phyloP scores from a whole-genome alignment of 768 basidiomycete species.

The Neoboletus subvelutipes region DNA sequence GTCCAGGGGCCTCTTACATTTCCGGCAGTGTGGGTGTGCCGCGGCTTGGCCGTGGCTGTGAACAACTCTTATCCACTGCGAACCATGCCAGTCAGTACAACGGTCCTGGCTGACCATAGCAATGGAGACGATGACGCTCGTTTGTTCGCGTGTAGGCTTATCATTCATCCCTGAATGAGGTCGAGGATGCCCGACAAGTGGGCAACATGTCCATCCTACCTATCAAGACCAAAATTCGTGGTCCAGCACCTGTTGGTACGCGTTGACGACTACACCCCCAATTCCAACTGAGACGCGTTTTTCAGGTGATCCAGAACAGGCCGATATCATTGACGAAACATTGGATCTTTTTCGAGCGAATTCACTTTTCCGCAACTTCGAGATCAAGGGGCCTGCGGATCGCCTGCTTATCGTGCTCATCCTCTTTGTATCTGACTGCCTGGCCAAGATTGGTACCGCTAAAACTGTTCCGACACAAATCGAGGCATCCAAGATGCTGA shows the following conservation, averaged over 20 bases:
- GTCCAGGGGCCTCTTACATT: too few relatives aligned
- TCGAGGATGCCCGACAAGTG: conserved; percentile 74
- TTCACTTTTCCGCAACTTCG: conserved; percentile 98
- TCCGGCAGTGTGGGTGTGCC: conserved; percentile 5
- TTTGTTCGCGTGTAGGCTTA: conserved; percentile 66
- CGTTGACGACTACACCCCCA: conserved; percentile 8
- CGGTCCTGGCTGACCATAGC: not conserved
- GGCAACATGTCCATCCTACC: conserved; percentile 91
- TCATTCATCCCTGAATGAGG: conserved; percentile 91
- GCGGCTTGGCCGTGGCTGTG: conserved; percentile 9
- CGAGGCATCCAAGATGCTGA: conserved; percentile 84
- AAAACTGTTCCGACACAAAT: conserved; percentile 71
- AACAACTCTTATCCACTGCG: conserved; percentile 25
- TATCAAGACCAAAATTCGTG: conserved; percentile 87
- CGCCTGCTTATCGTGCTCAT: conserved; percentile 95
- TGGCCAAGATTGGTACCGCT: conserved; percentile 79
- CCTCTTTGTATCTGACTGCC: conserved; percentile 96
- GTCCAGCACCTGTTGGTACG: conserved; percentile 82
- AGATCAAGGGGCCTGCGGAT: conserved; percentile 98
- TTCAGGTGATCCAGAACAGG: conserved; percentile 71
- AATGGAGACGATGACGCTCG: not conserved
- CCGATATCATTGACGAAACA: conserved; percentile 94
- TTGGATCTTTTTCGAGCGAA: conserved; percentile 97
- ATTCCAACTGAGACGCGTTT: conserved; percentile 12
- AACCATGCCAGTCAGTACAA: conserved; percentile 53